Base-by-base conservation (phyloP, 805 yeast species). In the Candida ascalaphidarum region DNA sequence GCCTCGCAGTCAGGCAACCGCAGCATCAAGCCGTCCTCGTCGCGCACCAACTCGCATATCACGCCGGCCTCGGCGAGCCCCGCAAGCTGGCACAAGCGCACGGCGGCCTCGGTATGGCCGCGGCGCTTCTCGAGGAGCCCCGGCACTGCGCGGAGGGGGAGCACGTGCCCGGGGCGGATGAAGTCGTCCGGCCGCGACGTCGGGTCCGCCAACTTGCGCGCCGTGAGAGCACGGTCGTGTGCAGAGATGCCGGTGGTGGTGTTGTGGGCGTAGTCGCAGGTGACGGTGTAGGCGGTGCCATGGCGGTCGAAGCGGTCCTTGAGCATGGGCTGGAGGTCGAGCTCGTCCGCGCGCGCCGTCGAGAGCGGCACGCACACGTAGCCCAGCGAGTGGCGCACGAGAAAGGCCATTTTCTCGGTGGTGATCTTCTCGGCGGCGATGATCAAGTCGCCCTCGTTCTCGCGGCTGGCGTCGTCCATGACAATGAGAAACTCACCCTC, bases 211-310 rank as follows among this genome's bases (percentile, higher is more conserved):
- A 92, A 66, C 34, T 65, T 65, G 21, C 65, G 57, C 21, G 83
- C 82, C 1, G 98, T 92, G 40, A 81, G 58, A 1, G 94, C 89
- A 46, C 99, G 70, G 55, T 92, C 99, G 44, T 77, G 79, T 7
- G 98, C 96, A 15, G 94, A 81, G 28, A 92, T 92, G 9, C 99
- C 99, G 0, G 99, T 92, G 9, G 97, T 85, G 21, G 97, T 88
- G 20, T 95, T 95, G 32, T 80, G 80, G 20, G 71, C 75, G 37
- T 61, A 76, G 50, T 92, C 99, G 29, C 83, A 83, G 1, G 96
- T 85, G 27, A 92, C 76, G 2, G 98, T 92, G 58, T 92, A 92
- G 2, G 97, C 97, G 2, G 99, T 92, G 8, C 95, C 94, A 43
- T 92, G 96, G 50, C 94, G 76, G 50, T 92, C 98, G 5, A 62